A percentile compares a stretch with the other conserved stretches of the same genome.
phyloP scores from a whole-genome alignment of 176 grass and related monocot species.

The Phoenix roebelenii region DNA sequence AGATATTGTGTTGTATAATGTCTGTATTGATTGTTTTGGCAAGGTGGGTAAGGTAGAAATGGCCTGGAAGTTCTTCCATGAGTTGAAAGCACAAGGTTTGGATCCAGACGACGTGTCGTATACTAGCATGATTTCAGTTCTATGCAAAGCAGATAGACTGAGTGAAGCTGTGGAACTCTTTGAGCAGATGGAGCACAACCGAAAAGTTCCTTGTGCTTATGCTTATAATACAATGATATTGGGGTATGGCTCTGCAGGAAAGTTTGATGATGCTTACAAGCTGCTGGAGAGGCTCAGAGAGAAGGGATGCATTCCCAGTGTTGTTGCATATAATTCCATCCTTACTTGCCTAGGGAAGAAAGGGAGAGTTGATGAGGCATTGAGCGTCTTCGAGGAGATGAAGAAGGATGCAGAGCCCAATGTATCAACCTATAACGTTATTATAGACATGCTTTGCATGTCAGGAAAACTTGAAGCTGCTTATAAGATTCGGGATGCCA shows the following conservation, averaged over 20 bases:
- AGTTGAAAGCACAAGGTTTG: slow-evolving; percentile 60
- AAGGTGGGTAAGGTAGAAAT: slow-evolving; percentile 84
- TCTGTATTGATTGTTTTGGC: slow-evolving; percentile 85
- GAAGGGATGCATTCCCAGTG: slow-evolving; percentile 83
- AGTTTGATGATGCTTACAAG: slow-evolving; percentile 60
- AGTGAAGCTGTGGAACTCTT: slow-evolving; percentile 69
- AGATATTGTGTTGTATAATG: slow-evolving; percentile 72
- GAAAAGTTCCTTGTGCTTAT: slow-evolving; percentile 65
- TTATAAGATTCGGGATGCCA: slow-evolving; percentile 60
- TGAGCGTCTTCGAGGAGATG: slow-evolving; percentile 65
- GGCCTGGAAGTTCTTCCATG: slow-evolving; percentile 95
- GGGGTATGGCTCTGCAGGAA: slow-evolving; percentile 68
- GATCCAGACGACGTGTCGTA: slow-evolving; percentile 76
- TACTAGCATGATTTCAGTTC: slow-evolving; percentile 87
- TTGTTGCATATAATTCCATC: slow-evolving; percentile 87
- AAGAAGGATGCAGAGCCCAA: slow-evolving; percentile 84
- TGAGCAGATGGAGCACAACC: slow-evolving; percentile 51
- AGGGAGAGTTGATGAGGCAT: slow-evolving; percentile 50
- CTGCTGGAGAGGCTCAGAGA: slow-evolving; percentile 69
- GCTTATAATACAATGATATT: slow-evolving; percentile 84
- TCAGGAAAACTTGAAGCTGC: slow-evolving; percentile 53
- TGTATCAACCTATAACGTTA: slow-evolving; percentile 70
- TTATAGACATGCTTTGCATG: slow-evolving; percentile 79
- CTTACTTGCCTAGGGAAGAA: slow-evolving; percentile 79
- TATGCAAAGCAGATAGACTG: slow-evolving; percentile 57